Percentiles rank a stretch among this genome's conserved stretches.
phyloP scores from a whole-genome alignment of 495 filamentous ascomycete species.

The Penicillium coprophilum region DNA sequence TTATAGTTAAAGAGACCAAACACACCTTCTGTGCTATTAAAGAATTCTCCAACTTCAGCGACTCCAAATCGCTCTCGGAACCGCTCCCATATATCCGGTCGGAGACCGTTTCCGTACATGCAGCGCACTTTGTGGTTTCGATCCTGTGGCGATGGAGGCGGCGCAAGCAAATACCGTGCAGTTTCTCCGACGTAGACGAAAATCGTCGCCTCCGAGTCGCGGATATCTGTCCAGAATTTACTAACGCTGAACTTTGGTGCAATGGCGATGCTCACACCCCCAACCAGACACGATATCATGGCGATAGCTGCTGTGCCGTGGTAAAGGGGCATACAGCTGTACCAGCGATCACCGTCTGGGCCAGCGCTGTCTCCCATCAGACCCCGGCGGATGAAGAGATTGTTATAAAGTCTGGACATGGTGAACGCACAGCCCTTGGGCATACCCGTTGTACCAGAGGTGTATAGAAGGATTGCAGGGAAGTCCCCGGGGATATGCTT shows the following conservation, averaged over 20 bases:
- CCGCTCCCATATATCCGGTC: conserved; percentile 72
- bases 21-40: conserved; percentile 65
- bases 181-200: conserved; percentile 87
- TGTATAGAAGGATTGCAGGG: conserved; percentile 66
- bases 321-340: conserved; percentile 79
- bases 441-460: conserved; percentile 67
- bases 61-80: conserved; percentile 67
- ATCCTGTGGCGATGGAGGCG: conserved; percentile 63
- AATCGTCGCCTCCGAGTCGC: conserved; percentile 63
- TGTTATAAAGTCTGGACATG: conserved; percentile 36
- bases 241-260: conserved; percentile 69
- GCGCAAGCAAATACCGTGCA: conserved; percentile 70
- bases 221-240: conserved; percentile 73
- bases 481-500: conserved; percentile 47
- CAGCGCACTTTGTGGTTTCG: conserved; percentile 61
- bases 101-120: conserved; percentile 76
- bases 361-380: conserved; percentile 33
- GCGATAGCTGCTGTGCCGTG: conserved; percentile 70
- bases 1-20: conserved; percentile 59
- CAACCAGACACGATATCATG: conserved; percentile 53
- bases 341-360: conserved; percentile 60
- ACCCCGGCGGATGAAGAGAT: conserved; percentile 27
- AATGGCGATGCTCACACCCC: conserved; percentile 63
- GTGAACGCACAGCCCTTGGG: conserved; percentile 62
- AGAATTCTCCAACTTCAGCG: conserved; percentile 60